A percentile compares a stretch with the other conserved stretches of the same genome.
phyloP scores from a whole-genome alignment of 306 rosid species.

The Hylodesmum podocarpum region DNA sequence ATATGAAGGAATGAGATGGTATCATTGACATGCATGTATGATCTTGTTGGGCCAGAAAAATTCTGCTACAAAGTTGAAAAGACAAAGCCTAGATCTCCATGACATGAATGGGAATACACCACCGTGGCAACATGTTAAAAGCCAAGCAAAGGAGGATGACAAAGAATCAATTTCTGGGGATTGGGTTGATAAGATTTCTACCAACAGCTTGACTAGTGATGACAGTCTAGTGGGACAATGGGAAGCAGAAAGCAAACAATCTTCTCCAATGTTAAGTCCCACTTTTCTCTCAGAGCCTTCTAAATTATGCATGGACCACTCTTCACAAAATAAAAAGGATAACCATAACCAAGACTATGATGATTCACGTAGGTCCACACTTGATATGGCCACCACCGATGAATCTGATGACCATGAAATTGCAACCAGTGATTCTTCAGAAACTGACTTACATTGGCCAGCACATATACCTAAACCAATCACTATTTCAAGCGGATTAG shows the following conservation, averaged over 20 bases:
- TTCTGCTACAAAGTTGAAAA: constrained; percentile 44
- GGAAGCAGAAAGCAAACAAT: constrained; percentile 55
- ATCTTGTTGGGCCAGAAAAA: constrained; percentile 42
- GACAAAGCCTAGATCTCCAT: constrained; percentile 71
- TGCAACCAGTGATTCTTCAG: constrained; percentile 84
- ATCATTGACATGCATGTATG: not conserved
- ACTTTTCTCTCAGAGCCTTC: constrained; percentile 46
- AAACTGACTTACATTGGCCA: constrained; percentile 75
- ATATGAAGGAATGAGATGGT: not conserved
- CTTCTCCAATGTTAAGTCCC: constrained; percentile 49
- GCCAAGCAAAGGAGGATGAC: constrained; percentile 53
- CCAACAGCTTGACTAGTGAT: constrained; percentile 52
- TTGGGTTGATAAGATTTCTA: constrained; percentile 55
- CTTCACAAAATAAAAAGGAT: not conserved
- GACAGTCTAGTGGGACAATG: constrained; percentile 58
- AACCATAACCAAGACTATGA: constrained; percentile 34
- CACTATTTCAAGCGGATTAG: constrained; percentile 46
- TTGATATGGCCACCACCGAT: constrained; percentile 47
- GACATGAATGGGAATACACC: constrained; percentile 52
- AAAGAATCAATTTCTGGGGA: constrained; percentile 60
- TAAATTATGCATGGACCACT: constrained; percentile 38
- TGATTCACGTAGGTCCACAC: constrained; percentile 29
- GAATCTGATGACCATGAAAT: constrained; percentile 77
- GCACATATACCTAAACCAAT: constrained; percentile 42
- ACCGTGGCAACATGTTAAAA: constrained; percentile 47